Percentiles rank a stretch among this genome's conserved stretches.
phyloP scores from a whole-genome alignment of 208 protist genomes.

The Leptomonas pyrrhocoris region DNA sequence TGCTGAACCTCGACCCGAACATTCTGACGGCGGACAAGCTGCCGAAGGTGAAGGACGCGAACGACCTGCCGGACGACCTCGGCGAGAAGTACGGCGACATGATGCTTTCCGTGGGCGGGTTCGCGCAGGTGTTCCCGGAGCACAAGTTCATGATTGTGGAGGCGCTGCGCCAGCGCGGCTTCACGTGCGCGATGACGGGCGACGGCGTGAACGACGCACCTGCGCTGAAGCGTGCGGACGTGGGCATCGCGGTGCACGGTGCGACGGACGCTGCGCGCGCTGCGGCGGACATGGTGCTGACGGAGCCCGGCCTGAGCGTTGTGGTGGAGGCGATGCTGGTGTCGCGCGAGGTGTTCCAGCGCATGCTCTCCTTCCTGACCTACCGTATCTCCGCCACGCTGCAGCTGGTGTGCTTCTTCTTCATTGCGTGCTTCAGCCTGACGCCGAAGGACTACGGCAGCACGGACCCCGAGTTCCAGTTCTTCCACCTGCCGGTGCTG shows the following conservation, averaged over 20 bases:
- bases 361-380: slow-evolving; percentile 91
- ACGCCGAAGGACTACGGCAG: slow-evolving; percentile 70
- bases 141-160: slow-evolving; percentile 96
- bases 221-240: slow-evolving; percentile 95
- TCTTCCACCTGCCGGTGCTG: slow-evolving; percentile 88
- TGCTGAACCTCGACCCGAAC: slow-evolving; percentile 92
- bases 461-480: slow-evolving; percentile 64
- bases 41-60: slow-evolving; percentile 65
- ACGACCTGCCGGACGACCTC: slow-evolving; percentile 61
- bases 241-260: slow-evolving; percentile 95
- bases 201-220: slow-evolving; percentile 97
- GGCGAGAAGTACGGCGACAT: slow-evolving; percentile 72
- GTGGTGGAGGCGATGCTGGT: slow-evolving; percentile 94
- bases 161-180: slow-evolving; percentile 85
- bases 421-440: slow-evolving; percentile 81
- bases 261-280: slow-evolving; percentile 93
- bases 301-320: slow-evolving; percentile 89
- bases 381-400: slow-evolving; percentile 84
- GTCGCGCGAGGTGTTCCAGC: slow-evolving; percentile 94
- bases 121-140: slow-evolving; percentile 95
- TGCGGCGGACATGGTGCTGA: slow-evolving; percentile 96
- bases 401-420: slow-evolving; percentile 87
- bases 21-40: slow-evolving; percentile 82
- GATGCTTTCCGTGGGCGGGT: slow-evolving; percentile 73
- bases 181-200: slow-evolving; percentile 96